Percentiles rank a stretch among this genome's conserved stretches.
Conservation (phyloP, 805 yeast genomes). For the Schwanniomyces pseudopolymorphus region DNA sequence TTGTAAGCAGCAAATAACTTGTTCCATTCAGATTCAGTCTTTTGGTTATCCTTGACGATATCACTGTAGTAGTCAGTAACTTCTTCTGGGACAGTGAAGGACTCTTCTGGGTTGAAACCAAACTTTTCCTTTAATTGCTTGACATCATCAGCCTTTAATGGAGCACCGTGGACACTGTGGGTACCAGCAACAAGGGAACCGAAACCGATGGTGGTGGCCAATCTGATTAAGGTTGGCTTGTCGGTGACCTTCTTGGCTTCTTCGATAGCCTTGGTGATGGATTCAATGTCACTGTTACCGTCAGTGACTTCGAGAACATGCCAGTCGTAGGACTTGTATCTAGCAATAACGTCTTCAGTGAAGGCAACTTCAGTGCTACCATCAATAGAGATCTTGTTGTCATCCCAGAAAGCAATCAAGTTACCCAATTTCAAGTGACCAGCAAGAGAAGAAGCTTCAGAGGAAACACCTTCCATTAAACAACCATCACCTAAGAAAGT, state of each 20-base stretch:
- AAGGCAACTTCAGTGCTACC: conserved; percentile 88
- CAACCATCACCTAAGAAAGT: conserved; percentile 95
- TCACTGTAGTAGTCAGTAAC: conserved; percentile 69
- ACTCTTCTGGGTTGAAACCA: conserved; percentile 86
- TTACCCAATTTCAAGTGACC: conserved; percentile 94
- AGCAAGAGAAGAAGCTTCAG: conserved; percentile 92
- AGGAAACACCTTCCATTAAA: conserved; percentile 95
- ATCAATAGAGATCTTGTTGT: conserved; percentile 94
- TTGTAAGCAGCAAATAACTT: conserved; percentile 58
- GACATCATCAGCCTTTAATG: conserved; percentile 90
- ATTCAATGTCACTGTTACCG: conserved; percentile 77
- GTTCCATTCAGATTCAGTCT: conserved; percentile 77
- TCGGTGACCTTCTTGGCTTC: conserved; percentile 73
- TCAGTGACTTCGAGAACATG: conserved; percentile 72
- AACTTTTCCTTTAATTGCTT: conserved; percentile 77
- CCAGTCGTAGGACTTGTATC: conserved; percentile 96
- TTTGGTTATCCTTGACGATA: conserved; percentile 61
- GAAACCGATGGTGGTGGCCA: conserved; percentile 90
- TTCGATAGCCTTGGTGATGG: conserved; percentile 70
- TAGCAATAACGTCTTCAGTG: conserved; percentile 84
- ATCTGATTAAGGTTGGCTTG: conserved; percentile 88
- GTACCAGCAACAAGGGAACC: conserved; percentile 87
- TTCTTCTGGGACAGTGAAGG: conserved; percentile 78
- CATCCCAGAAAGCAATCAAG: conserved; percentile 94
- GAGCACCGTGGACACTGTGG: conserved; percentile 93